These are phyloP conservation scores for Phlyctochytrium bullatum DNA, from an alignment of 192 early-diverging fungal genomes.

Conservation along the genomic window DNA sequence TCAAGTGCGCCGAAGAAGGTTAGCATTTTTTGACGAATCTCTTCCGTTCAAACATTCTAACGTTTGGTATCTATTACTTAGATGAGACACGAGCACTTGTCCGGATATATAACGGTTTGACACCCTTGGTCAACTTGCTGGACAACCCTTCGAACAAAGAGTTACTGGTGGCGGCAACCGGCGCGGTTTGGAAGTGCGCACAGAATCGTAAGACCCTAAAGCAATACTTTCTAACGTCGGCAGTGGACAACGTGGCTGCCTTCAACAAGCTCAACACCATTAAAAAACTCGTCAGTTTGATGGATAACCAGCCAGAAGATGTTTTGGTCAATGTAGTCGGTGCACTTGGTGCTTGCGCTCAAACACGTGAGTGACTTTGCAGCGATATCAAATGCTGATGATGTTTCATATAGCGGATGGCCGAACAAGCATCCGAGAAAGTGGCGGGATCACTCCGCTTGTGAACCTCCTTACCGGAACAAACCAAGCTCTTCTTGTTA, in stretches of 20 bases:
- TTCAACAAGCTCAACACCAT: slow-evolving; percentile 65
- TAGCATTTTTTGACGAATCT: slow-evolving; percentile 28
- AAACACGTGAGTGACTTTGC: slow-evolving; percentile 45
- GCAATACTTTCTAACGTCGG: slow-evolving; percentile 1
- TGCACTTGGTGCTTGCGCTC: slow-evolving; percentile 61
- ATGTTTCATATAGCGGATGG: slow-evolving; percentile 45
- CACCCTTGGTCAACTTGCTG: slow-evolving; percentile 53
- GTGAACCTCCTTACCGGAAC: slow-evolving; percentile 61
- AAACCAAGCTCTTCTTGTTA: slow-evolving; percentile 58
- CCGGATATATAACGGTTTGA: slow-evolving; percentile 50
- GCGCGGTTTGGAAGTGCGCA: slow-evolving; percentile 67
- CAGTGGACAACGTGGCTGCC: slow-evolving; percentile 60
- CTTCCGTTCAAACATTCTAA: slow-evolving; percentile 1
- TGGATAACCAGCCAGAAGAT: slow-evolving; percentile 69
- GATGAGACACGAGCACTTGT: slow-evolving; percentile 59
- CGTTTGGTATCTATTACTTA: slow-evolving; percentile 10
- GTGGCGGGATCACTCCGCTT: slow-evolving; percentile 59
- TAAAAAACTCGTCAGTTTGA: slow-evolving; percentile 62
- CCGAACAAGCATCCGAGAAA: slow-evolving; percentile 52
- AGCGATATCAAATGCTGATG: not conserved
- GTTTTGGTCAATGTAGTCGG: slow-evolving; percentile 67
- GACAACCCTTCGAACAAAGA: slow-evolving; percentile 63
- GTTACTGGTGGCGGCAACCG: slow-evolving; percentile 62
- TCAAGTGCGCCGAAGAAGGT: slow-evolving; percentile 69
- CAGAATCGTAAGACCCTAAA: slow-evolving; percentile 49